Percentiles rank a stretch among this genome's conserved stretches.
These are phyloP conservation scores for Trichoderma erinaceum DNA, from an alignment of 495 filamentous ascomycete genomes.

Conservation along the genomic window DNA sequence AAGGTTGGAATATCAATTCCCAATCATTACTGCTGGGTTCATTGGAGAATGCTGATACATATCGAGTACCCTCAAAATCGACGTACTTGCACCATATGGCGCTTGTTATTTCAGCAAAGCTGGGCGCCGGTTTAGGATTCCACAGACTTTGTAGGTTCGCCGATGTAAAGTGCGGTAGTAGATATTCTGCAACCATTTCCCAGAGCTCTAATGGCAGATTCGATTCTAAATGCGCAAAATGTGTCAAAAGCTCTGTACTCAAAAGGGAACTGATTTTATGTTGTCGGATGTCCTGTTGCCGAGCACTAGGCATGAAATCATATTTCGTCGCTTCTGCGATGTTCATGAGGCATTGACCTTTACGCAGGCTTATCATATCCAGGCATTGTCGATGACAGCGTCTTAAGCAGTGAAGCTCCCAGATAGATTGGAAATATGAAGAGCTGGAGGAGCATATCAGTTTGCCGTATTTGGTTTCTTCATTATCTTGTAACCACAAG, in stretches of 20 bases:
- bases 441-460: too few species aligned
- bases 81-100: background rate
- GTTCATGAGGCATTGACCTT: background rate
- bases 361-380: background rate
- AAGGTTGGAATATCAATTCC: background rate
- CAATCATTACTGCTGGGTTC: background rate
- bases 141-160: background rate
- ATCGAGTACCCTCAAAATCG: background rate
- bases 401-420: background rate
- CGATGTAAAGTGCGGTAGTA: background rate
- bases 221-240: background rate
- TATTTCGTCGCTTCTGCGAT: background rate
- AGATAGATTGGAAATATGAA: background rate
- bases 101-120: background rate
- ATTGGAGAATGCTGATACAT: background rate
- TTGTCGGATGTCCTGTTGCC: background rate
- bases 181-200: background rate
- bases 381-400: background rate
- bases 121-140: background rate
- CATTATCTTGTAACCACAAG: too few species aligned
- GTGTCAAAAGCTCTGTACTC: background rate
- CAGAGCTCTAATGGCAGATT: slow-evolving; percentile 2
- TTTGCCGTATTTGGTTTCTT: too few species aligned
- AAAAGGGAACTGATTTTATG: background rate
- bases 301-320: background rate